Evolutionary conservation across 495 filamentous ascomycete genomes (phyloP).

Genomic region (Podospora pseudocomata): DNA sequence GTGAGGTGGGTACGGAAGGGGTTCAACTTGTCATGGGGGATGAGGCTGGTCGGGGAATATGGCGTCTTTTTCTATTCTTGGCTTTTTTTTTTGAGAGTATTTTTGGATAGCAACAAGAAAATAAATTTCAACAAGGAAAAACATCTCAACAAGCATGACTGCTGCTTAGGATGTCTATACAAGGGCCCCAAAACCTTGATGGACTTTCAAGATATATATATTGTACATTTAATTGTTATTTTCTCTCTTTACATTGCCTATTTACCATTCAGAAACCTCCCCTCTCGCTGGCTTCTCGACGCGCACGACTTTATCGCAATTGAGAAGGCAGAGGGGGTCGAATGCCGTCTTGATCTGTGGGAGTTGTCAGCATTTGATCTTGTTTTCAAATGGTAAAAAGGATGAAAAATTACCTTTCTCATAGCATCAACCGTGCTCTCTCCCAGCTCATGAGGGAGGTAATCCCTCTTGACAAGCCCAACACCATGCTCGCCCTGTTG

Average conservation of each 20-base stretch:
- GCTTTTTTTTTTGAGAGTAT: not conserved
- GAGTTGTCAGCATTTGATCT: conserved; percentile 11
- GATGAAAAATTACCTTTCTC: conserved; percentile 56
- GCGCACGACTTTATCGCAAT: conserved; percentile 77
- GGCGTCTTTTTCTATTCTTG: not conserved
- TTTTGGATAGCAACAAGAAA: not conserved
- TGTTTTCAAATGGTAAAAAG: not conserved
- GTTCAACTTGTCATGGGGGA: not conserved
- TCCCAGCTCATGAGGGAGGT: conserved; percentile 70
- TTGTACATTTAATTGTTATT: not conserved
- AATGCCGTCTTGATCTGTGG: conserved; percentile 62
- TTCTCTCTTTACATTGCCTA: not conserved
- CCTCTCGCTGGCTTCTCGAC: conserved; percentile 51
- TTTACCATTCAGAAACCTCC: conserved; percentile 51
- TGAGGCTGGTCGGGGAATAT: not conserved
- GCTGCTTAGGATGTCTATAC: no score
- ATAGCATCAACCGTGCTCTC: conserved; percentile 71
- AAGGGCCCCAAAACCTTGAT: no score
- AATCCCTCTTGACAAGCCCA: conserved; percentile 77
- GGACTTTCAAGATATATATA: not conserved
- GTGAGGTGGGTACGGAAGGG: not conserved
- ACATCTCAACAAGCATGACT: no score
- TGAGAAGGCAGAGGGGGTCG: conserved; percentile 72
- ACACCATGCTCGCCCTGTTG: conserved; percentile 71
- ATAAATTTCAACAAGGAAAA: not conserved